Evolutionary conservation across 805 yeast genomes (phyloP), one percentile per base, ranked within the genome.

Genomic region (Torulaspora quercuum): DNA sequence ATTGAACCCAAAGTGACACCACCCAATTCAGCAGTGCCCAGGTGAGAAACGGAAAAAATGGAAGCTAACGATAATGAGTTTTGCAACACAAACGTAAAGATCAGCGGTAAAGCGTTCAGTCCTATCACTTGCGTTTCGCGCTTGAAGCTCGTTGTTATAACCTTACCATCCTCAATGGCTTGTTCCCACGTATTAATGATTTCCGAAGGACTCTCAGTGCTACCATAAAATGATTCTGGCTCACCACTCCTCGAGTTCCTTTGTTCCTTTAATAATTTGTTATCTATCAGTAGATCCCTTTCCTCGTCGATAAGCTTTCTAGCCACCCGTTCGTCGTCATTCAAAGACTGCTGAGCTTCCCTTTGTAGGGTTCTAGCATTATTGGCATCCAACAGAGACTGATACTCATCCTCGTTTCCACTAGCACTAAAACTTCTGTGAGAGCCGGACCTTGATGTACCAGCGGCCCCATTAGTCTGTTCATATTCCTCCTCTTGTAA

Each of bases 11-110:
- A 62, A 10, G 87, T 76, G 5, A 81, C 82, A 20, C 87, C 90
- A 10, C 88, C 90, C 32, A 83, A 65, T 48, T 81, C 87, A 15
- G 71, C 69, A 23, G 76, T 73, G 2, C 90, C 89, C 35, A 83
- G 68, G 46, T 79, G 75, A 7, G 90, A 88, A 19, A 82, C 89
- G 3, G 83, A 77, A 55, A 83, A 82, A 21, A 82, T 83, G 1
- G 86, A 79, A 10, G 88, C 86, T 33, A 83, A 80, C 3, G 86
- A 79, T 31, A 82, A 65, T 0, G 88, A 81, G 55, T 80, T 78
- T 54, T 82, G 88, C 41, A 82, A 60, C 17, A 82, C 54, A 48
- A 82, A 82, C 0, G 90, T 82, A 33, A 79, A 62, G 12, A 80
- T 68, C 48, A 82, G 60, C 0, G 90, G 90, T 19, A 76, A 53